Base-by-base conservation (phyloP, 2,329 filamentous ascomycete genomes). In the Sclerotinia spermophila region DNA sequence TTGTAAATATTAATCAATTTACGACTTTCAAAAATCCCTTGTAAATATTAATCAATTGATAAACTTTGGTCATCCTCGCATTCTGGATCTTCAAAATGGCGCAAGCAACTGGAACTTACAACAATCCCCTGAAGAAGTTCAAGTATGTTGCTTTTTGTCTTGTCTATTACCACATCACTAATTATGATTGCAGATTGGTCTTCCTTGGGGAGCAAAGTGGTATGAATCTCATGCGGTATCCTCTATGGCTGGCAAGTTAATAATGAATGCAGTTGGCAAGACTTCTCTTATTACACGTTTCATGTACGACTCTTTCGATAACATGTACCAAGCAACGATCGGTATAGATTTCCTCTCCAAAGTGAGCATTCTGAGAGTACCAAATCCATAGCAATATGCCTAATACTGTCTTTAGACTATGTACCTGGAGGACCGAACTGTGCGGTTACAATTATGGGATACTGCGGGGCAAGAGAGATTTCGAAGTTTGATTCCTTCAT, bases 301-400 rank as follows among this genome's bases (percentile, higher is more conserved):
- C 86, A 99, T 99, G 96, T 99, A 99, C 86, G 96, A 99, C 83
- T 98, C 96, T 62, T 99, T 99, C 86, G 96, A 99, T 86, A 97
- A 97, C 84, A 98, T 95, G 86, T 99, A 99, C 84, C 96, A 99
- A 83, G 96, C 96, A 71, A 99, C 96, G 53, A 98, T 99, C 80
- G 96, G 96, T 79, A 99, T 99, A 84, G 96, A 99, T 83, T 99
- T 99, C 81, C 89, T 99, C 76, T 97, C 94, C 79, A 99, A 99
- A 91, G 93, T 92, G 85, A 81, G 82, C 61, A 71, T 55, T 61
- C 45, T 21, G 30, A 38, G n/a, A 38, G 53, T 53, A 59, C 64
- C 71, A 64, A 64, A 70, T 65, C 62, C 48, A 27, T 38, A 33
- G 19, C 24, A 44, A 58, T 11, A 60, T 13, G 6, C 65, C 77